Evolutionary conservation across 345 rosid species (phyloP).

Genomic region (Bruguiera parviflora): DNA sequence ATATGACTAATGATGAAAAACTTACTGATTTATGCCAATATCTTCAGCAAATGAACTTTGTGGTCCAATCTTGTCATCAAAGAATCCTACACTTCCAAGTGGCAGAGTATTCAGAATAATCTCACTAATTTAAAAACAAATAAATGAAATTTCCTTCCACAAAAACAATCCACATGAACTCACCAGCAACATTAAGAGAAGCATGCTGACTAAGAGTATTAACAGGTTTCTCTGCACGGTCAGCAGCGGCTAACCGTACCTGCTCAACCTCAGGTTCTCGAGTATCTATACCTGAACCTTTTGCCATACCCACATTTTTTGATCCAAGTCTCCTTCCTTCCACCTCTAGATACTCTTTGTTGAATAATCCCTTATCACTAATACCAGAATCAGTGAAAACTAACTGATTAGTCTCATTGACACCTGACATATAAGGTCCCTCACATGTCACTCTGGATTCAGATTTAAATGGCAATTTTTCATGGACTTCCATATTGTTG

Average conservation of each 20-base stretch:
- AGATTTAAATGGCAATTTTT: constrained; percentile 32
- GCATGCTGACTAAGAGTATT: constrained; percentile 35
- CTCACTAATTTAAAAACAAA: not conserved
- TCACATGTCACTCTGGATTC: constrained; percentile 32
- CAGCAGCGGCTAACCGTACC: constrained; percentile 30
- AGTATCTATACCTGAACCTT: constrained; percentile 33
- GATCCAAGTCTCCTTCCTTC: constrained; percentile 34
- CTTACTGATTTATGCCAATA: constrained; percentile 42
- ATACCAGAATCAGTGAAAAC: constrained; percentile 30
- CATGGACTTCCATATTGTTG: constrained; percentile 27
- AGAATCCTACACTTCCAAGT: constrained; percentile 36
- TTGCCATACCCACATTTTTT: constrained; percentile 26
- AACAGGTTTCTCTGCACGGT: constrained; percentile 24
- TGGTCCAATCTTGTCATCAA: constrained; percentile 34
- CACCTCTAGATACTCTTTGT: constrained; percentile 31
- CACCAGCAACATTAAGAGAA: constrained; percentile 38
- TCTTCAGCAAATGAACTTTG: constrained; percentile 35
- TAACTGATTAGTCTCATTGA: constrained; percentile 26
- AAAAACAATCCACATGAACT: constrained; percentile 10
- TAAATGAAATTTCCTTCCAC: not conserved
- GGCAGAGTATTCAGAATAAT: not conserved
- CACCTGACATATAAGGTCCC: constrained; percentile 26
- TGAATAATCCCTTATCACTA: constrained; percentile 25
- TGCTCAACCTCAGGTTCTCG: constrained; percentile 35
- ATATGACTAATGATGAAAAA: not conserved